phyloP scores from a whole-genome alignment of 371 early-diverging fungal species.

The Gilbertella persicaria region DNA sequence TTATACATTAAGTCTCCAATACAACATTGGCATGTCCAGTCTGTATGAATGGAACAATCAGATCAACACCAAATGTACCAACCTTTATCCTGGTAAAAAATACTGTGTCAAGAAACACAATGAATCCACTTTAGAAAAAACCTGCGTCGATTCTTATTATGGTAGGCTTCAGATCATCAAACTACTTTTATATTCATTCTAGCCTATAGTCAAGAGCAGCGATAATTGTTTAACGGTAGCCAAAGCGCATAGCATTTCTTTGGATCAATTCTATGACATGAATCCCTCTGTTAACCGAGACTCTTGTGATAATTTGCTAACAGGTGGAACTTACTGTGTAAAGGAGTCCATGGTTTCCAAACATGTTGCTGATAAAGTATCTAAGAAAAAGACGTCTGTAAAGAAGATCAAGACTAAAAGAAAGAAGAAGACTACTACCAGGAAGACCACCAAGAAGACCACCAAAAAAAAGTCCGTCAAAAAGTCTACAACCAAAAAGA shows the following conservation, averaged over 20 bases:
- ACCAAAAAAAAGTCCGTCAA: constrained; percentile 3
- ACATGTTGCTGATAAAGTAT: neutral
- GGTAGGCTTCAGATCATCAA: neutral
- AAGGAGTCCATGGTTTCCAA: neutral
- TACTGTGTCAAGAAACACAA: constrained; percentile 35
- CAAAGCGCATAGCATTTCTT: constrained; percentile 32
- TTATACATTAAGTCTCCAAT: constrained; percentile 27
- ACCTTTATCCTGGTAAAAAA: constrained; percentile 41
- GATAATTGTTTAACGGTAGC: constrained; percentile 41
- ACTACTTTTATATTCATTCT: neutral
- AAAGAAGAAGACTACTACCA: constrained; percentile 10
- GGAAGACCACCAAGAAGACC: constrained; percentile 7
- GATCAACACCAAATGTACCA: constrained; percentile 38
- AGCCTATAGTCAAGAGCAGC: constrained; percentile 23
- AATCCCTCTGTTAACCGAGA: constrained; percentile 37
- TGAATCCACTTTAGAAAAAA: constrained; percentile 5
- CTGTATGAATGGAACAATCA: constrained; percentile 37
- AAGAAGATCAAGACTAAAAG: neutral
- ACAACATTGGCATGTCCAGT: constrained; percentile 21
- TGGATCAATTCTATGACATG: constrained; percentile 31
- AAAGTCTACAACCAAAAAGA: constrained; percentile 30
- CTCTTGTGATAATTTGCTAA: constrained; percentile 37
- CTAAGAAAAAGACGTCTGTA: constrained; percentile 1
- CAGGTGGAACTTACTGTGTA: constrained; percentile 44
- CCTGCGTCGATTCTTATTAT: constrained; percentile 2